Evolutionary conservation across 768 basidiomycete genomes (phyloP).

Genomic region (Pleurotus tuoliensis): DNA sequence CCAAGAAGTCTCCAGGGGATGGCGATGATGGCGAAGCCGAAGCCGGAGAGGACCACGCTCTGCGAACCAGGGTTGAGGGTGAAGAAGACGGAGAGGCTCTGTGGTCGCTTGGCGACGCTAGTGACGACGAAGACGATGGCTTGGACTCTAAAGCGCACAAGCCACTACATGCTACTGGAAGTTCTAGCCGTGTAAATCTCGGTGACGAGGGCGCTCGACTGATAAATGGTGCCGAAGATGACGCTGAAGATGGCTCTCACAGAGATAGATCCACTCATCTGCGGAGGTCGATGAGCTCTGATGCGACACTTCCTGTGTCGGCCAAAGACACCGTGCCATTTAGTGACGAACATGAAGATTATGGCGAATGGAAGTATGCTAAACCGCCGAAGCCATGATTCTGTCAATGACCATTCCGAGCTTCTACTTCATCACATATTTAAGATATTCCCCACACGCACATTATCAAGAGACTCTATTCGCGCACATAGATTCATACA

Average conservation of each 20-base stretch:
- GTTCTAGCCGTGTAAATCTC: slow-evolving; percentile 12
- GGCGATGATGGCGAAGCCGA: slow-evolving; percentile 18
- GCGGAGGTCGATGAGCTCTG: slow-evolving; percentile 8
- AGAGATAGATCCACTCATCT: background rate
- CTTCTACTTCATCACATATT: too few relatives aligned
- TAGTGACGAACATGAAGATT: slow-evolving; percentile 8
- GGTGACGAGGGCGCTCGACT: slow-evolving; percentile 42
- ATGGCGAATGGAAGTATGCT: slow-evolving; percentile 7
- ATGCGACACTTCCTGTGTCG: slow-evolving; percentile 2
- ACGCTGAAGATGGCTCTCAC: slow-evolving; percentile 22
- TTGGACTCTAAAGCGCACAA: slow-evolving; percentile 38
- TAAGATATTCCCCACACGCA: too few relatives aligned
- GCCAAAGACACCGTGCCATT: slow-evolving; percentile 10
- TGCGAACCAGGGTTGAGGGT: slow-evolving; percentile 36
- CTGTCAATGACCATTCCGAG: too few relatives aligned
- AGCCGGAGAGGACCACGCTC: slow-evolving; percentile 28
- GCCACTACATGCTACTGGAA: slow-evolving; percentile 18
- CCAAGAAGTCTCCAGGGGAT: slow-evolving; percentile 5
- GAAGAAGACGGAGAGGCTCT: slow-evolving; percentile 35
- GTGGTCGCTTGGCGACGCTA: slow-evolving; percentile 74
- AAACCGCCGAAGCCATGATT: background rate
- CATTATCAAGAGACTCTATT: too few relatives aligned
- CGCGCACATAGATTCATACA: too few relatives aligned
- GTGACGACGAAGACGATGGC: slow-evolving; percentile 59
- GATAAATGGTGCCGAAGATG: slow-evolving; percentile 32